Evolutionary conservation across 257 asterid genomes (phyloP).

Genomic region (Penstemon davidsonii): DNA sequence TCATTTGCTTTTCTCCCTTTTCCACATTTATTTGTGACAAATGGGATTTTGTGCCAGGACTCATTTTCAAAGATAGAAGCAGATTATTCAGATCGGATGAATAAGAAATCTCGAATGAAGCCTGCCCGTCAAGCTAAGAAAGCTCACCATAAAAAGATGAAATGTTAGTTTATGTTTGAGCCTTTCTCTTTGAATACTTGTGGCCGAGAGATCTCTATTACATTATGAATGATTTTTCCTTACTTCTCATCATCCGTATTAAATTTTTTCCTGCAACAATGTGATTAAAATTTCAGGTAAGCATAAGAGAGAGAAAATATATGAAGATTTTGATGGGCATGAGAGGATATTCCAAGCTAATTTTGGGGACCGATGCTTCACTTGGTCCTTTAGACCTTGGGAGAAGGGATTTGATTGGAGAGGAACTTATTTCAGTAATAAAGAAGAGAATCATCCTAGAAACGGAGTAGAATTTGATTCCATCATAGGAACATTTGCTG

Average conservation of each 20-base stretch:
- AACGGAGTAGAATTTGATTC: constrained; percentile 39
- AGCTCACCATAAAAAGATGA: constrained; percentile 47
- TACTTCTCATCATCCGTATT: not conserved
- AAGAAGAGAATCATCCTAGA: constrained; percentile 36
- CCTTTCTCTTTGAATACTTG: constrained; percentile 8
- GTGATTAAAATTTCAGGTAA: constrained; percentile 47
- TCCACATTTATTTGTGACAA: constrained; percentile 8
- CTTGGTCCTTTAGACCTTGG: constrained; percentile 50
- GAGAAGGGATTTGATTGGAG: constrained; percentile 48
- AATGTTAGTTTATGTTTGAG: constrained; percentile 52
- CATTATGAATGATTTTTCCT: constrained; percentile 21
- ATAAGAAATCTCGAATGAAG: constrained; percentile 52
- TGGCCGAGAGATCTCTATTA: constrained; percentile 5
- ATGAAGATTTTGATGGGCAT: constrained; percentile 45
- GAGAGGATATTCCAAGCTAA: constrained; percentile 53
- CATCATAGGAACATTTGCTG: constrained; percentile 43
- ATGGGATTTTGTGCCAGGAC: constrained; percentile 31
- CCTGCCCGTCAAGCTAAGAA: constrained; percentile 49
- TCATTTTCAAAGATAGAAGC: constrained; percentile 39
- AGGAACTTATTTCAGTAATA: constrained; percentile 32
- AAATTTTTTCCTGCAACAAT: constrained; percentile 2
- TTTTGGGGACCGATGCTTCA: constrained; percentile 50
- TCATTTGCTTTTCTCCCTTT: constrained; percentile 11
- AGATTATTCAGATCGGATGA: constrained; percentile 44
- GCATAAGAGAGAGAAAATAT: constrained; percentile 34